A percentile compares a stretch with the other conserved stretches of the same genome.
phyloP scores from a whole-genome alignment of 495 filamentous ascomycete genomes.

The Aspergillus campestris region DNA sequence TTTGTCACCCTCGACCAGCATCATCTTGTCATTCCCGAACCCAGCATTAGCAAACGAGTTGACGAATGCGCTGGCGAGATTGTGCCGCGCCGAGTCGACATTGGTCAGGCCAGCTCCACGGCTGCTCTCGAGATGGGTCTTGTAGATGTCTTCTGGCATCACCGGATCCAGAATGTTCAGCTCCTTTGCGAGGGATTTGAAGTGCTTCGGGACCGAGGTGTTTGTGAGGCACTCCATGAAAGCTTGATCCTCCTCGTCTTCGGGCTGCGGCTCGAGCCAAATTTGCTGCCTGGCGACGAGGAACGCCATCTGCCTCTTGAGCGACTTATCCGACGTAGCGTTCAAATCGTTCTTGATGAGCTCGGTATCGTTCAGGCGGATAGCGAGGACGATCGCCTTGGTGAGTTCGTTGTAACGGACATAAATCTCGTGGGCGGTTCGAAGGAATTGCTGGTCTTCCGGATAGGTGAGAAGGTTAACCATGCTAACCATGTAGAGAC shows the following conservation, averaged over 20 bases:
- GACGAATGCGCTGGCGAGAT: constrained; percentile 91
- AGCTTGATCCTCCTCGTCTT: constrained; percentile 60
- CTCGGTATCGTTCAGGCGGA: constrained; percentile 78
- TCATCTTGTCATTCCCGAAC: constrained; percentile 93
- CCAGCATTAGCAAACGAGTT: constrained; percentile 96
- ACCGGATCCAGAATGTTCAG: constrained; percentile 95
- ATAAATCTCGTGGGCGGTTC: constrained; percentile 86
- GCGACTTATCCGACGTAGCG: constrained; percentile 66
- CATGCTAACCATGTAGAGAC: constrained; percentile 98
- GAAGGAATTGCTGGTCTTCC: constrained; percentile 90
- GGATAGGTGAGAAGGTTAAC: constrained; percentile 95
- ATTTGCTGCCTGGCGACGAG: constrained; percentile 87
- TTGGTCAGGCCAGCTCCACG: constrained; percentile 87
- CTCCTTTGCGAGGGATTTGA: constrained; percentile 88
- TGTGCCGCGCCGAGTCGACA: constrained; percentile 90
- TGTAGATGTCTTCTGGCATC: constrained; percentile 98
- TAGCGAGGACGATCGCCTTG: constrained; percentile 89
- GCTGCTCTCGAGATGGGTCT: constrained; percentile 93
- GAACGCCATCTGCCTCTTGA: constrained; percentile 94
- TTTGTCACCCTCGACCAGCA: constrained; percentile 74
- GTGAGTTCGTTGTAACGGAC: constrained; percentile 82
- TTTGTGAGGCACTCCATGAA: constrained; percentile 80
- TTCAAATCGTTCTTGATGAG: constrained; percentile 73
- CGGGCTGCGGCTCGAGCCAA: constrained; percentile 56
- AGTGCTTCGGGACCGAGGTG: constrained; percentile 78